Base-by-base conservation (phyloP, 768 basidiomycete genomes). In the Chiua virens region DNA sequence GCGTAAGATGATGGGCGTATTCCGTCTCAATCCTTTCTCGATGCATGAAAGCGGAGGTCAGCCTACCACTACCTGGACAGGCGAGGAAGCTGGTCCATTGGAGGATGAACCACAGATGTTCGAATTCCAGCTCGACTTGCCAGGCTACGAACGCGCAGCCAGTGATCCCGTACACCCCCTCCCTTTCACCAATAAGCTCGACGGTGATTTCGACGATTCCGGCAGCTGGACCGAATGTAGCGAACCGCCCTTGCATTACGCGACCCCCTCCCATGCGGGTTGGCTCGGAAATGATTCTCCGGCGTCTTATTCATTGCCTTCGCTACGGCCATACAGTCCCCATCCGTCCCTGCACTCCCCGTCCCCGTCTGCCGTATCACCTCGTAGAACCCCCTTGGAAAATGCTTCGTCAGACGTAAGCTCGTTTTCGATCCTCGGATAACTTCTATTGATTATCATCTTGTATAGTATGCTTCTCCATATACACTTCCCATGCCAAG, bases 1-100 rank as follows among this genome's bases (percentile, higher is more conserved):
- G 88, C 79, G 83, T 47, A 71, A 73, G 42, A 82, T 89, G 82
- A 91, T 91, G 88, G 80, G 80, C 38, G 81, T 83, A 20, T 87
- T 90, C 65, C 79, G 88, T 8, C 76, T 89, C 58, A 85, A 89
- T 66, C 87, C 86, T 0, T 90, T 90, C 58, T 78, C 86, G 21
- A 80, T 83, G 71, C 82, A 86, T 56, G 80, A 74, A 51, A 76
- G 74, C 27, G 62, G 66, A 4, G 71, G 75, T 35, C 74, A 75
- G 42, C 73, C 74, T 5, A 53, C 68, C 3, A 67, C 73, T 7
- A 69, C 75, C 8, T 79, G 77, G 76, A 71, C 68, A 10, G 73
- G 75, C 48, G 75, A 78, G 47, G 79, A 81, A 47, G 78, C 83
- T 5, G 78, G 79, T 1, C 81, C 87, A 0, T 72, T 87, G 45